These are phyloP conservation scores for Diaporthe sp. DNA, from an alignment of 2,329 filamentous ascomycete genomes.

Conservation along the genomic window DNA sequence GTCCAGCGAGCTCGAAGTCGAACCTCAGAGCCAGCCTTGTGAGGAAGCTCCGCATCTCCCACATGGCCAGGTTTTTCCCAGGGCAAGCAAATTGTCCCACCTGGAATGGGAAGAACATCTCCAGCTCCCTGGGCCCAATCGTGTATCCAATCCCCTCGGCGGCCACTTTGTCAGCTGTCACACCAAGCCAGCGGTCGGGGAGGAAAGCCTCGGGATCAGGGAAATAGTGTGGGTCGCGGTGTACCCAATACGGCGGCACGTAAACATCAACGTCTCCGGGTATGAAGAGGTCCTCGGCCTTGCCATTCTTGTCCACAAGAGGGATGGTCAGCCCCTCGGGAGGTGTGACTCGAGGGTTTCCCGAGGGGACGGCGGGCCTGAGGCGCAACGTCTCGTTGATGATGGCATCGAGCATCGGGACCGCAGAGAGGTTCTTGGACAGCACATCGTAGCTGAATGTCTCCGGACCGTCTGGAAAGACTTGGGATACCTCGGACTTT, in stretches of 20 bases:
- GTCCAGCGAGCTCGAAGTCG: slow-evolving; percentile 23
- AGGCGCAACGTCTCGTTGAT: slow-evolving; percentile 37
- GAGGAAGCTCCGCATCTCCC: slow-evolving; percentile 42
- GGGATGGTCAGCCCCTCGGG: slow-evolving; percentile 33
- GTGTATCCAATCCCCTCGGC: neutral
- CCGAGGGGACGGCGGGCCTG: slow-evolving; percentile 18
- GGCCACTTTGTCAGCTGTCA: neutral
- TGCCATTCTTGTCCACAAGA: neutral
- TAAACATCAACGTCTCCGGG: slow-evolving; percentile 33
- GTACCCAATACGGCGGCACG: slow-evolving; percentile 39
- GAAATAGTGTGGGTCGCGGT: slow-evolving; percentile 42
- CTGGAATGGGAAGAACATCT: slow-evolving; percentile 42
- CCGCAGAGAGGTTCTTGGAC: neutral
- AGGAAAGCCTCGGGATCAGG: slow-evolving; percentile 36
- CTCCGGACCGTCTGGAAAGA: slow-evolving; percentile 10
- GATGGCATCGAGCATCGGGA: slow-evolving; percentile 29
- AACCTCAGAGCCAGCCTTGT: slow-evolving; percentile 39
- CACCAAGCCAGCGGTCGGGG: slow-evolving; percentile 41
- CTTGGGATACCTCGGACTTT: neutral
- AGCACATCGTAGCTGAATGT: slow-evolving; percentile 8
- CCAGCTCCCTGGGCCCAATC: slow-evolving; percentile 26
- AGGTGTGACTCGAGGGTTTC: slow-evolving; percentile 29
- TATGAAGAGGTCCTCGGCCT: slow-evolving; percentile 31
- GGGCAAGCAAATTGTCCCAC: slow-evolving; percentile 41
- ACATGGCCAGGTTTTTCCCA: slow-evolving; percentile 40